These are phyloP conservation scores for Penicillium bialowiezense DNA, from an alignment of 495 filamentous ascomycete species.

Conservation along the genomic window DNA sequence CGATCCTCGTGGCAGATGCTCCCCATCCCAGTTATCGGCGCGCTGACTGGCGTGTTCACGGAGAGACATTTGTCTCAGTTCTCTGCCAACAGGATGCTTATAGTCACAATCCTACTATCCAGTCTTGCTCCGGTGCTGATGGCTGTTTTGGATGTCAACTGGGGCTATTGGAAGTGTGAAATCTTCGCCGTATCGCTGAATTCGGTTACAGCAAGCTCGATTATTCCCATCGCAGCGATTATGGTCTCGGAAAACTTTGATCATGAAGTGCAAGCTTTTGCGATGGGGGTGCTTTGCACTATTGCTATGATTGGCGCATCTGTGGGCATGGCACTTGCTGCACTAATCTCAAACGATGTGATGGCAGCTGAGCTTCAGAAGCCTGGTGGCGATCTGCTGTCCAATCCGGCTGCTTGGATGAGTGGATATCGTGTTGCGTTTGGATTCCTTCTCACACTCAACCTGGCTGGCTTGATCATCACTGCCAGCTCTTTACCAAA, in stretches of 20 bases:
- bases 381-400: not conserved
- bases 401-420: conserved; percentile 32
- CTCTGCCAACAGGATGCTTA: conserved; percentile 17
- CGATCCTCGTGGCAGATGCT: conserved; percentile 36
- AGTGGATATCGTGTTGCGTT: conserved; percentile 52
- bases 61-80: conserved; percentile 20
- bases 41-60: conserved; percentile 16
- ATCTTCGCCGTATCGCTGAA: conserved; percentile 23
- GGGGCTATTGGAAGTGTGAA: conserved; percentile 24
- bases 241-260: conserved; percentile 45
- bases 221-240: conserved; percentile 53
- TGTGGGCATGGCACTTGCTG: conserved; percentile 49
- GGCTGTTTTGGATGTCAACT: conserved; percentile 18
- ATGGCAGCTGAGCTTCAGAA: conserved; percentile 15
- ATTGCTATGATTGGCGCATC: conserved; percentile 53
- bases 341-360: conserved; percentile 46
- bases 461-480: conserved; percentile 8
- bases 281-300: conserved; percentile 60
- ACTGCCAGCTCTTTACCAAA: conserved; percentile 22
- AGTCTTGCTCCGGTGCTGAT: conserved; percentile 26
- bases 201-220: conserved; percentile 43
- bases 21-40: conserved; percentile 23
- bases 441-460: conserved; percentile 46
- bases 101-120: conserved; percentile 11
- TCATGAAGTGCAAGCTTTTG: conserved; percentile 33